phyloP scores from a whole-genome alignment of 2,329 filamentous ascomycete genomes.

The Fusarium compactum region DNA sequence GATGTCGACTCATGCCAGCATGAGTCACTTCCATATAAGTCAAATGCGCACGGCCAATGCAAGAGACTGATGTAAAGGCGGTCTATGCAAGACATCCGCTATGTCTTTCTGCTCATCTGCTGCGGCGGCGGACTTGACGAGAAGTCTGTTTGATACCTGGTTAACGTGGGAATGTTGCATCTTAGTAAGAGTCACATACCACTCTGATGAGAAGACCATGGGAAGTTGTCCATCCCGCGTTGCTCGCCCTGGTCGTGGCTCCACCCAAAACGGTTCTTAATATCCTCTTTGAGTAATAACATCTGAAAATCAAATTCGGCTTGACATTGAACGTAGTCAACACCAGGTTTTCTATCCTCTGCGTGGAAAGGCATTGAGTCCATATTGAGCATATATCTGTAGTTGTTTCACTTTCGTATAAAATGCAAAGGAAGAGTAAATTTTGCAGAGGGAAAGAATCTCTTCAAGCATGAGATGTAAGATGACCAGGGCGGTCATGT shows the following conservation, averaged over 20 bases:
- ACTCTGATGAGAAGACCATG: not conserved
- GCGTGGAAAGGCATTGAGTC: not conserved
- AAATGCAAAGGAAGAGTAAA: not conserved
- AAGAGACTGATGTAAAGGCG: not conserved
- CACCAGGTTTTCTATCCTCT: slow-evolving; percentile 2
- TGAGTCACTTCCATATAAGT: not conserved
- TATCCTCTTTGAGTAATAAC: slow-evolving; percentile 2
- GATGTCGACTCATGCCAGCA: not conserved
- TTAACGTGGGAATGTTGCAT: not conserved
- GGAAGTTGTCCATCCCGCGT: not conserved
- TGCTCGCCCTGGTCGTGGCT: not conserved
- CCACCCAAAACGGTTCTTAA: slow-evolving; percentile 9
- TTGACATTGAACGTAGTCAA: slow-evolving; percentile 4
- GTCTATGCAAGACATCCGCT: not conserved
- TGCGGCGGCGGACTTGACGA: not conserved
- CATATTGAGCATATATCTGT: not conserved
- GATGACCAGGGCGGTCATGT: not conserved
- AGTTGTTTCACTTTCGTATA: not conserved
- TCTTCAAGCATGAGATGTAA: not conserved
- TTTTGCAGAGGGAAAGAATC: not conserved
- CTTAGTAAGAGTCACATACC: not conserved
- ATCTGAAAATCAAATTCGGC: slow-evolving; percentile 4
- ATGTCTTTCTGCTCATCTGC: not conserved
- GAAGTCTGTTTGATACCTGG: not conserved
- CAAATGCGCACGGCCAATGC: accelerated